Evolutionary conservation across 257 asterid species (phyloP), one percentile per base, ranked within the genome.

Genomic region (Jasminum sambac): DNA sequence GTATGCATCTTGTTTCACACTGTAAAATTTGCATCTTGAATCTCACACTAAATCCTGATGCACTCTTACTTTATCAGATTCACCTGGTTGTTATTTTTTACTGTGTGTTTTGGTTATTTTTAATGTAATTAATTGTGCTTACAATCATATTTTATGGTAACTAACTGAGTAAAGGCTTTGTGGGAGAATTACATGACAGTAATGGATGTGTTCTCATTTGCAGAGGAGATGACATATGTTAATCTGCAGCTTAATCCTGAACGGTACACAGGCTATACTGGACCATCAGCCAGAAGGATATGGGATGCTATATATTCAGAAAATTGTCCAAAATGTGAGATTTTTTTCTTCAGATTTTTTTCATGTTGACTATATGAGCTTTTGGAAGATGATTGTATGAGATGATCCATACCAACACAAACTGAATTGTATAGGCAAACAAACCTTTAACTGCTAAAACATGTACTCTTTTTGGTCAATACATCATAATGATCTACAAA

Each of bases 141-240:
- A 8, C 14, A 9, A 11, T 10, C 2, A 23, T 19, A 21, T 9
- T 55, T 2, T 55, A 23, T 2, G 34, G n/a, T 21, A n/a, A 48
- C 70, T 21, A n/a, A 48, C 70, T 58, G 44, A 30, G 48, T 68
- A 61, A 14, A 37, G 66, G 69, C 67, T 68, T 48, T 72, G 25
- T 38, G 62, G 17, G 57, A 39, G 63, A 68, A 75, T 73, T 55
- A 26, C 39, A 68, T 19, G 70, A 58, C 19, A 60, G 63, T 70
- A 66, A 71, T 68, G 66, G 65, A 63, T 21, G 26, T 72, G 5
- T 42, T 46, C 65, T 75, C 30, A 26, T 83, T 71, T 76, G 75
- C 85, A 92, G 98, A 91, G 24, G 97, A 90, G 84, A 87, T 92
- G 98, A 92, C 98, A 17, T 92, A 90, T 69, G 97, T 92, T 63